Evolutionary conservation across 73 alveolate species (phyloP), one percentile per base, ranked within the genome.

Genomic region (Paramecium biaurelia): DNA sequence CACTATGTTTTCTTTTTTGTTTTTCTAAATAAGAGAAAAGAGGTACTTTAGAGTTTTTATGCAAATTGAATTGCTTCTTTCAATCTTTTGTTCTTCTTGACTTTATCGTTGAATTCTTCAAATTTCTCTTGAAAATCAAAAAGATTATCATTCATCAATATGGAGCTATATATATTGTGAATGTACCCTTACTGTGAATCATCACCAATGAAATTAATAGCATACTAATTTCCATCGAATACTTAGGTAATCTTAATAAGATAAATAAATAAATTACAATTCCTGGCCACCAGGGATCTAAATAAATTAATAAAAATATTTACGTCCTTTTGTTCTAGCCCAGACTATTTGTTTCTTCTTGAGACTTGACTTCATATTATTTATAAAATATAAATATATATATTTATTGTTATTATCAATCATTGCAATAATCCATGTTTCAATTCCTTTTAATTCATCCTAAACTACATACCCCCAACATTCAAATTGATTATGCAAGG

Each of bases 231-330:
- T n/a, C 47, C 72, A 43, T 79, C 90, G 9, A 23, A 4, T 43
- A 43, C 70, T 79, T 79, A 1, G 2, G 74, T 79, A 21, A 43
- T 24, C 74, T 76, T 79, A 79, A 21, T 12, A 42, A 12, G 21
- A 21, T 41, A 79, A 15, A 43, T 23, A 79, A 79, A 23, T 11
- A 43, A 42, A 42, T 1, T 79, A 79, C 90, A 9, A 43, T 79
- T 38, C 90, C 90, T 18, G 90, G 90, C 90, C 90, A 79, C 90
- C 90, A 79, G 30, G 90, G 70, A 41, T 79, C 90, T 79, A 79
- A 38, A 7, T 41, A 53, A 15, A 53, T 53, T 14, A 38, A 41
- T 32, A 8, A 7, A 43, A 79, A 34, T 32, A 23, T 20, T 79
- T 79, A 79, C 90, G 74, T 45, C 90, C 90, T 43, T 79, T 41